Evolutionary conservation across 163 green algal genomes (phyloP).

Genomic region (Scenedesmus sp.): DNA sequence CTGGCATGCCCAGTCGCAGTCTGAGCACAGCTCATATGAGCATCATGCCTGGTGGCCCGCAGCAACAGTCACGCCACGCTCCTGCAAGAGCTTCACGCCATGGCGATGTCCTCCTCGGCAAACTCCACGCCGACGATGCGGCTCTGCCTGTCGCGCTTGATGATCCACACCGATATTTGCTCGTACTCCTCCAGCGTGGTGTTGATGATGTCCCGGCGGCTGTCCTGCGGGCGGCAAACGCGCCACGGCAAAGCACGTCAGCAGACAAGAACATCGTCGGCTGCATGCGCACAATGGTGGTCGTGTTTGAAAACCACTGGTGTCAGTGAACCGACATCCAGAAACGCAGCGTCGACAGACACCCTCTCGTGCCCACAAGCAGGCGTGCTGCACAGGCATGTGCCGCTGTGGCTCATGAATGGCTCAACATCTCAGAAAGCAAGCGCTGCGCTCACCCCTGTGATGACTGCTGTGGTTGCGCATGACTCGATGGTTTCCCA

Average conservation of each 20-base stretch:
- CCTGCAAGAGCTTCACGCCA: not conserved
- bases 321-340: not conserved
- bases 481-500: not conserved
- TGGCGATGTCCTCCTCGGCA: conserved; percentile 53
- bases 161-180: conserved; percentile 66
- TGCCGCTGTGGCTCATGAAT: too few relatives aligned
- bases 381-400: not conserved
- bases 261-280: not conserved
- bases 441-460: not conserved
- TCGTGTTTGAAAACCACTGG: not conserved
- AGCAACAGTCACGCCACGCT: not conserved
- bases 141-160: conserved; percentile 30
- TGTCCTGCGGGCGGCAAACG: not conserved
- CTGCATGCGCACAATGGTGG: not conserved
- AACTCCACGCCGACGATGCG: conserved; percentile 38
- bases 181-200: conserved; percentile 71
- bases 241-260: not conserved
- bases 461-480: conserved; percentile 19
- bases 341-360: not conserved
- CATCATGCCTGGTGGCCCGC: not conserved
- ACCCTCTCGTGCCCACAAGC: not conserved
- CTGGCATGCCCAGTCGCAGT: not conserved
- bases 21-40: not conserved
- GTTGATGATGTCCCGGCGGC: conserved; percentile 63
- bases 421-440: too few relatives aligned